Percentiles rank a stretch among this genome's conserved stretches.
phyloP scores from a whole-genome alignment of 2,329 filamentous ascomycete genomes.

The Fusarium guadeloupense region DNA sequence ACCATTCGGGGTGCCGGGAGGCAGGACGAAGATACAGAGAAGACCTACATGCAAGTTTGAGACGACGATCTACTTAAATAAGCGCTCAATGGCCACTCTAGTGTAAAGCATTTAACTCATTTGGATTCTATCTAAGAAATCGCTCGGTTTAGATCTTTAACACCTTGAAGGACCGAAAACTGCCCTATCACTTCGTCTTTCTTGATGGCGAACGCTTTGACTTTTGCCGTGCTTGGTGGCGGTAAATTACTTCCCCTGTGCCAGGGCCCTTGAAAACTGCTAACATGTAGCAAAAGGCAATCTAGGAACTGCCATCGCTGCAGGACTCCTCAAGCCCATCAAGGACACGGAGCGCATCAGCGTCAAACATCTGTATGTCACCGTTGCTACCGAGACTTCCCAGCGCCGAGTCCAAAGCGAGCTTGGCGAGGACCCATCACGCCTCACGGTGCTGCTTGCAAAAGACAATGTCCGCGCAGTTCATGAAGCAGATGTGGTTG shows the following conservation, averaged over 20 bases:
- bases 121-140: too few relatives aligned
- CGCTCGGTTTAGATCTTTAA: too few relatives aligned
- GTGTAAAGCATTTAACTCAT: too few relatives aligned
- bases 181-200: too few relatives aligned
- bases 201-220: too few relatives aligned
- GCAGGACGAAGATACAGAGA: too few relatives aligned
- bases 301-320: conserved; percentile 5
- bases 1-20: too few relatives aligned
- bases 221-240: conserved; percentile 11
- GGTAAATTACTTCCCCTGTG: background rate
- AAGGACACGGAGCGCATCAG: background rate
- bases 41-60: too few relatives aligned
- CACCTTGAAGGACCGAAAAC: too few relatives aligned
- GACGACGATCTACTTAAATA: too few relatives aligned
- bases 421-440: background rate
- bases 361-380: conserved; percentile 4
- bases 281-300: conserved; percentile 4
- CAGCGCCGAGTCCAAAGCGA: background rate
- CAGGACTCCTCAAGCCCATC: conserved; percentile 9
- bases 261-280: background rate
- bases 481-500: conserved; percentile 12
- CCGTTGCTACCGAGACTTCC: conserved; percentile 9
- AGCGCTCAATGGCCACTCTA: too few relatives aligned
- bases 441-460: background rate
- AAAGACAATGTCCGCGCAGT: conserved; percentile 2